A percentile compares a stretch with the other conserved stretches of the same genome.
These are phyloP conservation scores for Fistulinella prunicolor DNA, from an alignment of 768 basidiomycete species.

Conservation along the genomic window DNA sequence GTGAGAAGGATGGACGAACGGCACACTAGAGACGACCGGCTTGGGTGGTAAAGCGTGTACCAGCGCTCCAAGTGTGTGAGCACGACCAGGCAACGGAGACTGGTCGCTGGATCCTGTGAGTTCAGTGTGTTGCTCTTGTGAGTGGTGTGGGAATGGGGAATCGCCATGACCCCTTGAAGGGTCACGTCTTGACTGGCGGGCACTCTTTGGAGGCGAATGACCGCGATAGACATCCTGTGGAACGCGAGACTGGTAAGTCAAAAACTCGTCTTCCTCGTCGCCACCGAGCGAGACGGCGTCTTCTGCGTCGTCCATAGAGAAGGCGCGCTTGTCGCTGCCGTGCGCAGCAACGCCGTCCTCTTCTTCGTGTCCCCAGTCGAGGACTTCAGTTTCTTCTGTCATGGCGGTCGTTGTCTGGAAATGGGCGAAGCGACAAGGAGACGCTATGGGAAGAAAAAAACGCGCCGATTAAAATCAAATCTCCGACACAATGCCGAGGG, in stretches of 20 bases:
- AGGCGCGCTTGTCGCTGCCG: constrained; percentile 37
- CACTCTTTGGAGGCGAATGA: constrained; percentile 18
- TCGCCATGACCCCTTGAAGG: not conserved
- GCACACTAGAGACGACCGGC: constrained; percentile 50
- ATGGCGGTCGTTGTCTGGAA: constrained; percentile 37
- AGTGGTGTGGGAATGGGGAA: constrained; percentile 5
- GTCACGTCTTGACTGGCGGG: constrained; percentile 17
- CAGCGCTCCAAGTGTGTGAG: constrained; percentile 37
- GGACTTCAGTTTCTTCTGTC: constrained; percentile 65
- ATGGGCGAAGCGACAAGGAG: constrained; percentile 11
- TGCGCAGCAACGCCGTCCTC: constrained; percentile 40
- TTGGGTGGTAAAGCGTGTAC: constrained; percentile 71
- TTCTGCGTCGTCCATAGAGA: constrained; percentile 44
- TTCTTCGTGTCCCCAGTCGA: constrained; percentile 68
- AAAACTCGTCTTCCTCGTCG: constrained; percentile 65
- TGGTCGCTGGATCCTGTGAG: constrained; percentile 17
- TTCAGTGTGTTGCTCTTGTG: constrained; percentile 10
- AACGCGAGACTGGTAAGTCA: constrained; percentile 40
- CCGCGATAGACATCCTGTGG: constrained; percentile 25
- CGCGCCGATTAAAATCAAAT: constrained; percentile 14
- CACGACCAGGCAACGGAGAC: constrained; percentile 23
- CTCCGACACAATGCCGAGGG: constrained; percentile 22
- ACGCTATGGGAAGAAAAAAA: not conserved
- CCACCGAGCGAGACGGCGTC: constrained; percentile 71
- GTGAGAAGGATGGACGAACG: constrained; percentile 54